phyloP scores from a whole-genome alignment of 371 early-diverging fungal genomes.

The Rhizopus arrhizus region DNA sequence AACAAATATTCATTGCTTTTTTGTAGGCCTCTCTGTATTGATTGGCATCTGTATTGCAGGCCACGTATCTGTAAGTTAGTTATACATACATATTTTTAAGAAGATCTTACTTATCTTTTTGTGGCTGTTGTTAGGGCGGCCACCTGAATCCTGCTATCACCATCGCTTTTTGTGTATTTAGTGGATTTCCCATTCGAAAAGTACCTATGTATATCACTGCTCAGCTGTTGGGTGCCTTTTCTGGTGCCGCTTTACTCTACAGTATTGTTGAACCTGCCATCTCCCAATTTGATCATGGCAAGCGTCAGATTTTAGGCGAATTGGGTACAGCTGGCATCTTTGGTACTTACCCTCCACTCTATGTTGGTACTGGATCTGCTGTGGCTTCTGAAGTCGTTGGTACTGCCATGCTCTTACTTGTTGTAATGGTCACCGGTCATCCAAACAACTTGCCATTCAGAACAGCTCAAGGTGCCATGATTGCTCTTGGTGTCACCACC shows the following conservation, averaged over 20 bases:
- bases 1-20: not conserved
- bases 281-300: slow-evolving; percentile 61
- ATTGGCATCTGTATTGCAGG: slow-evolving; percentile 67
- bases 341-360: slow-evolving; percentile 64
- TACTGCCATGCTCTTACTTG: slow-evolving; percentile 73
- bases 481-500: slow-evolving; percentile 59
- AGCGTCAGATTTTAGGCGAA: slow-evolving; percentile 55
- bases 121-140: slow-evolving; percentile 56
- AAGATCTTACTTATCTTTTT: not conserved
- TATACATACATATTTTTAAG: not conserved
- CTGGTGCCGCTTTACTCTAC: slow-evolving; percentile 72
- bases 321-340: slow-evolving; percentile 75
- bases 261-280: slow-evolving; percentile 57
- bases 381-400: slow-evolving; percentile 77
- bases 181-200: slow-evolving; percentile 66
- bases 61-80: slow-evolving; percentile 67
- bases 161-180: slow-evolving; percentile 67
- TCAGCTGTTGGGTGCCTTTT: slow-evolving; percentile 72
- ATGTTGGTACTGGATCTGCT: slow-evolving; percentile 60
- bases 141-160: slow-evolving; percentile 85
- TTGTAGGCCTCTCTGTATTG: slow-evolving; percentile 41
- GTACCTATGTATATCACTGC: slow-evolving; percentile 64
- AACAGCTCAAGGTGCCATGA: slow-evolving; percentile 63
- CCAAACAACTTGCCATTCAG: slow-evolving; percentile 66
- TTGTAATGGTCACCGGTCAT: slow-evolving; percentile 77